phyloP scores from a whole-genome alignment of 768 basidiomycete species.

The Pleurotus platypus region DNA sequence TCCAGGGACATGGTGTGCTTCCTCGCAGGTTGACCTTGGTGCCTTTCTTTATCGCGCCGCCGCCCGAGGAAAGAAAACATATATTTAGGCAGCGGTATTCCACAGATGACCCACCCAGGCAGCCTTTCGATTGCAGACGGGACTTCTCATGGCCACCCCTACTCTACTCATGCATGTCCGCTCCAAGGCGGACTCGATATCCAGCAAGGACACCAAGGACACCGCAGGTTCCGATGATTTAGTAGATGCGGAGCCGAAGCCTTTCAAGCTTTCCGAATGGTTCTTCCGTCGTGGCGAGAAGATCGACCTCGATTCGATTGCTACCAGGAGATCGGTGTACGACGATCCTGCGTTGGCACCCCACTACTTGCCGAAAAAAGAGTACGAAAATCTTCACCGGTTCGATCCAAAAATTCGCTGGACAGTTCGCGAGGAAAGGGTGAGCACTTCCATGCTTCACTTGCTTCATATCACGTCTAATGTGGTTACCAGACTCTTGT shows the following conservation, averaged over 20 bases:
- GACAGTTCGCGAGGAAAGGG: constrained; percentile 55
- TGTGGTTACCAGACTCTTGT: constrained; percentile 33
- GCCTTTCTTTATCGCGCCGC: constrained; percentile 7
- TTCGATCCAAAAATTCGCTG: constrained; percentile 57
- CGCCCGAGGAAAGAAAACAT: neutral
- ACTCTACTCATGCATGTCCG: neutral
- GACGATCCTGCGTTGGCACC: constrained; percentile 44
- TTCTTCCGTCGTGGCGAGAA: constrained; percentile 23
- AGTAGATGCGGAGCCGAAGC: constrained; percentile 30
- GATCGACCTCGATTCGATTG: constrained; percentile 32
- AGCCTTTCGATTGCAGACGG: neutral
- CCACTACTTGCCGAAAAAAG: constrained; percentile 45
- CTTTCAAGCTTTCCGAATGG: constrained; percentile 31
- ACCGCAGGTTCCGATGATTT: constrained; percentile 22
- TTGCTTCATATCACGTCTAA: neutral
- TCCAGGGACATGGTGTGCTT: constrained; percentile 18
- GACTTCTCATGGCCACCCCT: neutral
- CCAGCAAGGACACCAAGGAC: constrained; percentile 14
- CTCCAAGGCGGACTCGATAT: constrained; percentile 7
- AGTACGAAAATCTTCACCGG: constrained; percentile 53
- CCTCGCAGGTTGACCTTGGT: constrained; percentile 8
- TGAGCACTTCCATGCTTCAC: constrained; percentile 12
- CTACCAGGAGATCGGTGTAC: constrained; percentile 50
- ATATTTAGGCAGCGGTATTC: neutral
- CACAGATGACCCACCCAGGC: neutral